Evolutionary conservation across 768 basidiomycete genomes (phyloP), one percentile per base, ranked within the genome.

Genomic region (Suillus paluster): DNA sequence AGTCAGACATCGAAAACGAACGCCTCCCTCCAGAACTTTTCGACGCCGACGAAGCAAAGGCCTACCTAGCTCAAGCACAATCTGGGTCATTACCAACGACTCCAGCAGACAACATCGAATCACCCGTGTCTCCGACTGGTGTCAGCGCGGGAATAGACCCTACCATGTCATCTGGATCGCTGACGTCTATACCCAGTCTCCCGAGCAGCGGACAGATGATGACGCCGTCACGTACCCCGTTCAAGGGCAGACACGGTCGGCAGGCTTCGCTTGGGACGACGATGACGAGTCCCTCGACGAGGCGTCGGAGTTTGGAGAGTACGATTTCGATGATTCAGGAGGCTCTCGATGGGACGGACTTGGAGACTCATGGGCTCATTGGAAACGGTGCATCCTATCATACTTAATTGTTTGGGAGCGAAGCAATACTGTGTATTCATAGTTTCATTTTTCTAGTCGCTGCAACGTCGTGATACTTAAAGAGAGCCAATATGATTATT

Each of bases 1-100:
- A 95, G 79, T 94, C 92, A 48, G 97, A 99, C 81, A 98, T 99
- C 67, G 97, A 99, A 78, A 99, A 99, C 78, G 97, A 99, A 77
- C 90, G 95, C 38, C 81, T 99, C n/a, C 97, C 97, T 3, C 97
- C 97, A 2, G 95, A 98, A 17, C 83, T 99, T 19, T 91, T 94
- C 73, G 96, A 98, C 70, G 89, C 87, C 7, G 73, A 75, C 62
- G 88, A 91, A 76, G 89, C 87, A 60, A 86, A 84, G 65, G 86
- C 89, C 8, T 84, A 87, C 64, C 69, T 91, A 60, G 65, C 71
- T 54, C 73, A 72, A 61, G 66, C 60, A 0, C 73, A 74, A 14
- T 73, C 75, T 5, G 73, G 69, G 41, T 78, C 78, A 3, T 73
- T 80, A 19, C 90, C 92, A 0, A 77, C 81, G 12, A 84, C 88